Conservation (phyloP, 2,329 filamentous ascomycete species). For the Aspergillus hiratsukae region DNA sequence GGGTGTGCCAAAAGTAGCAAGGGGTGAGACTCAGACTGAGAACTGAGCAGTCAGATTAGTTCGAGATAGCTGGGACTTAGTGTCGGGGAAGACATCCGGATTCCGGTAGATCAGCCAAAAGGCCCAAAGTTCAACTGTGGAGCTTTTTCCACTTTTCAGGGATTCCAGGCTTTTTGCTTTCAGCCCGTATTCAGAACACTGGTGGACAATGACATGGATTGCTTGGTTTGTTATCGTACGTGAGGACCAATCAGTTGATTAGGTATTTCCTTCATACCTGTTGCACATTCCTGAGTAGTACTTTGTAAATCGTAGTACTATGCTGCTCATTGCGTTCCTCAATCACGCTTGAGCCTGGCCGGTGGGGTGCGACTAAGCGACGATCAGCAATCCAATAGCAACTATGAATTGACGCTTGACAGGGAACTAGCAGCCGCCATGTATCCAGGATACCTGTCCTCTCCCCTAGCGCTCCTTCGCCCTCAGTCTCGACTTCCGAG, state of each 20-base stretch:
- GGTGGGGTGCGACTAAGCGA: no score
- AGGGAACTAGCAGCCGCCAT: background rate
- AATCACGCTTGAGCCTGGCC: no score
- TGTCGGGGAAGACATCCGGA: conserved; percentile 17
- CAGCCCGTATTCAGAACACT: background rate
- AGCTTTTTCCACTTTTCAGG: no score
- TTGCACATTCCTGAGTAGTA: background rate
- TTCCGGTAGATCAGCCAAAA: conserved; percentile 25
- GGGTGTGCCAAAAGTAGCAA: conserved; percentile 4
- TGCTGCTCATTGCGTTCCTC: background rate
- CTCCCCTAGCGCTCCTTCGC: background rate
- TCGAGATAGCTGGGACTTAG: conserved; percentile 3
- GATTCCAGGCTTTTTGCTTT: background rate
- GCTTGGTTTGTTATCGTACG: background rate
- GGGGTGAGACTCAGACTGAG: conserved; percentile 7
- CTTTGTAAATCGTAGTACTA: background rate
- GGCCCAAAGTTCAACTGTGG: background rate
- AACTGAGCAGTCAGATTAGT: conserved; percentile 3
- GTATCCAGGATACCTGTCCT: background rate
- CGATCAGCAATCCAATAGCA: background rate
- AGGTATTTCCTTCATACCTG: background rate
- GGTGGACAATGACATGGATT: background rate
- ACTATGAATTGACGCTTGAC: background rate
- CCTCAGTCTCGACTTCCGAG: background rate
- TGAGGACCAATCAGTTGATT: background rate